Base-by-base conservation (phyloP, 2,329 filamentous ascomycete species). In the Fusarium nisikadoi region DNA sequence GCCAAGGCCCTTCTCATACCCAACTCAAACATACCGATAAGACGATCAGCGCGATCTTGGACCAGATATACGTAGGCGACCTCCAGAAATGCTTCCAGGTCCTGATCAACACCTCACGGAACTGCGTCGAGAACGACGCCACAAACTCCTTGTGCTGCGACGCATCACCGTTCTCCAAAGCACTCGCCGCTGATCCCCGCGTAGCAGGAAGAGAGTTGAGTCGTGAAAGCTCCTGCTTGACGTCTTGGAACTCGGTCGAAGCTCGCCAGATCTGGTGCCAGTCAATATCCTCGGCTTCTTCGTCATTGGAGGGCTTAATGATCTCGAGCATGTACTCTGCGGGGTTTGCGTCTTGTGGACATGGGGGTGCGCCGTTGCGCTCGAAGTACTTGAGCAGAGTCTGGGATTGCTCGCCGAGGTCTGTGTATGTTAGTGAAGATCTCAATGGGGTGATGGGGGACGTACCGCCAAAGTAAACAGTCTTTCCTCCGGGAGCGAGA, bases 301-400 rank as follows among this genome's bases (percentile, higher is more conserved):
- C 42, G 2, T 74, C 75, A 3, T 65, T 64, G 5, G 70, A 61
- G 0, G 74, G 70, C 3, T 77, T 61, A 31, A 81, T 82, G 10
- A 80, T 79, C 14, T 83, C 71, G 4, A 92, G 84, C 89, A 92
- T 92, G 83, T 88, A 92, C 77, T 92, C 90, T 1, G 90, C 91
- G 1, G 90, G 90, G 67, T 92, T 92, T 6, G 88, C 89, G 6
- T 86, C 84, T 0, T 80, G 68, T 4, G 85, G 83, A 49, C 90
- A 90, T 19, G 83, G 79, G 2, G 84, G 82, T 4, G 87, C 89
- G 23, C 90, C 91, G 63, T 91, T 89, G 9, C 81, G 79, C 70
- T 90, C 87, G 65, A 94, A 93, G 77, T 90, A 90, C 31, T 80
- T 81, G 3, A 85, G 85, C 36, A 90, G 77, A 1, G 80, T 86